Conservation (phyloP, 73 alveolate species). For the Tetrahymena thermophila region DNA sequence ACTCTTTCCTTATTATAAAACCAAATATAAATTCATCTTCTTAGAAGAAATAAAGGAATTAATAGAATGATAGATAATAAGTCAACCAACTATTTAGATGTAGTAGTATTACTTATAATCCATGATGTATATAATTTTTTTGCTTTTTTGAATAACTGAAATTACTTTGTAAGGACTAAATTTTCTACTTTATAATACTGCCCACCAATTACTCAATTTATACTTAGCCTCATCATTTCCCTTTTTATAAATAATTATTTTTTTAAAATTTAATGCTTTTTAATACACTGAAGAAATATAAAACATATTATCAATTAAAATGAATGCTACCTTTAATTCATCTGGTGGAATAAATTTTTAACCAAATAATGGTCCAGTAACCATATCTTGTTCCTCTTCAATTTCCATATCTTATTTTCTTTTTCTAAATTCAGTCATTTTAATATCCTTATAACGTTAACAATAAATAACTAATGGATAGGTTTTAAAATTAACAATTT, state of each 20-base stretch:
- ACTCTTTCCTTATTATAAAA: slow-evolving; percentile 45
- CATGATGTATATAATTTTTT: too few relatives aligned
- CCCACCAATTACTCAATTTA: not conserved
- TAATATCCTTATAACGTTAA: not conserved
- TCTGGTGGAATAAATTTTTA: not conserved
- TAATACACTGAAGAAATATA: too few relatives aligned
- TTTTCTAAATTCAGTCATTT: not conserved
- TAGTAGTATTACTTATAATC: not conserved
- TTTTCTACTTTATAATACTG: not conserved
- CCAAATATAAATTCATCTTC: not conserved
- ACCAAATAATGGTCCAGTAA: not conserved
- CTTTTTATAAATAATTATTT: not conserved
- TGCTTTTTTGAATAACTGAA: not conserved
- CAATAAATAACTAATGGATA: not conserved
- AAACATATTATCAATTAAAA: not conserved
- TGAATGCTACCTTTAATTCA: not conserved
- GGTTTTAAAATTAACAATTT: not conserved
- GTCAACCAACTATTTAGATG: not conserved
- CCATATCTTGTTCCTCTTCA: not conserved
- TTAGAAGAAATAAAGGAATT: too few relatives aligned
- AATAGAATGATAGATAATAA: not conserved
- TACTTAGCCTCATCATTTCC: not conserved
- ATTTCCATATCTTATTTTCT: not conserved
- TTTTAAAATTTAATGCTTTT: too few relatives aligned
- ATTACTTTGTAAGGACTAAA: not conserved